phyloP scores from a whole-genome alignment of 2,329 filamentous ascomycete genomes.

The Arthrobotrys musiformis region DNA sequence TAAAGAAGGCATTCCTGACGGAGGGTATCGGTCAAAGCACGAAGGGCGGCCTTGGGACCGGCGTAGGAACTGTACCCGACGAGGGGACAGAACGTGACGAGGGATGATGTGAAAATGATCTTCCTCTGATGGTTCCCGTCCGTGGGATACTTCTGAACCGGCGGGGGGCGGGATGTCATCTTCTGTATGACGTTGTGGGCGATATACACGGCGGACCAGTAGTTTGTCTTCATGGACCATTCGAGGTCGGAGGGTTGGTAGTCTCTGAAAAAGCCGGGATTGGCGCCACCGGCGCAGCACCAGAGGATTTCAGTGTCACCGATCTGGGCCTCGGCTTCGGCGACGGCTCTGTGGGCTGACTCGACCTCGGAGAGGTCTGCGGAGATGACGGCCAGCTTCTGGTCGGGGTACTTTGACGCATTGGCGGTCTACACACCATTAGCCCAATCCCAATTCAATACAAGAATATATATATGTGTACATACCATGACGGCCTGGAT shows the following conservation, averaged over 20 bases:
- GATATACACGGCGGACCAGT: slow-evolving; percentile 63
- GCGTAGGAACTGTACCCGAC: slow-evolving; percentile 86
- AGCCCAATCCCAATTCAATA: not conserved
- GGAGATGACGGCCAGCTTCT: slow-evolving; percentile 84
- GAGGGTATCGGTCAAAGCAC: slow-evolving; percentile 82
- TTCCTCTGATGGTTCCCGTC: slow-evolving; percentile 68
- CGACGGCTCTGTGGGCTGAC: slow-evolving; percentile 67
- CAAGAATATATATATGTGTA: not conserved
- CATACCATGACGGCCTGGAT: slow-evolving; percentile 68
- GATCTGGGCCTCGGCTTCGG: slow-evolving; percentile 36
- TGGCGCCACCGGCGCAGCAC: slow-evolving; percentile 74
- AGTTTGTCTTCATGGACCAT: slow-evolving; percentile 63
- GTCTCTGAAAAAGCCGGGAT: slow-evolving; percentile 62
- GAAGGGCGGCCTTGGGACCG: slow-evolving; percentile 85
- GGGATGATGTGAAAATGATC: slow-evolving; percentile 86
- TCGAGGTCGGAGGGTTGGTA: slow-evolving; percentile 61
- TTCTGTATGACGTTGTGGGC: slow-evolving; percentile 62
- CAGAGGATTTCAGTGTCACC: slow-evolving; percentile 84
- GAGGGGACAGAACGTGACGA: slow-evolving; percentile 78
- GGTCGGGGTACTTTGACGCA: slow-evolving; percentile 73
- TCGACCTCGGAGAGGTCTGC: slow-evolving; percentile 79
- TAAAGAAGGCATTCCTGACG: slow-evolving; percentile 87
- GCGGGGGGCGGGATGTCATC: slow-evolving; percentile 63
- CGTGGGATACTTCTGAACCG: slow-evolving; percentile 60
- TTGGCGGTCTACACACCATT: slow-evolving; percentile 20